phyloP scores from a whole-genome alignment of 306 rosid genomes.

The Quercus robur region DNA sequence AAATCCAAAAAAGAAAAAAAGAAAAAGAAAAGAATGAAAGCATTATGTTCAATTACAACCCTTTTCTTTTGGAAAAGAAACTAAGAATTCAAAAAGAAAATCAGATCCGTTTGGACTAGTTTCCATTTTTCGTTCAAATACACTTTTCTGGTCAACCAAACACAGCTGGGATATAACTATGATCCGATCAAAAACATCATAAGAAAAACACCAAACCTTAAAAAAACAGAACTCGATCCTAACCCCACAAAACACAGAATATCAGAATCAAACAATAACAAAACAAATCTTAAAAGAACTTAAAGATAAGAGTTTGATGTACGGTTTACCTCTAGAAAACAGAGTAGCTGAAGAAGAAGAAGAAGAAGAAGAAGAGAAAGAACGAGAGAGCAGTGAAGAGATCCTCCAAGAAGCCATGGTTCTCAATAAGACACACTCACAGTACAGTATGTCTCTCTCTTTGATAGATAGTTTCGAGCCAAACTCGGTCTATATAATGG shows the following conservation, averaged over 20 bases:
- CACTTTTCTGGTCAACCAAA: not conserved
- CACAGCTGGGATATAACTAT: not conserved
- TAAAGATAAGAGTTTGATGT: not conserved
- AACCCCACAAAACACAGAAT: not conserved
- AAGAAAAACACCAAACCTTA: not conserved
- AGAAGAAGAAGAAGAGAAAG: slow-evolving; percentile 42
- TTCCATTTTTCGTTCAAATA: not conserved
- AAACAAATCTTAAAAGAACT: too few species aligned
- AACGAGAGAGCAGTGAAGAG: slow-evolving; percentile 46
- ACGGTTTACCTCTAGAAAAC: slow-evolving; percentile 40
- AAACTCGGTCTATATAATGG: too few species aligned
- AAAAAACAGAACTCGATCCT: not conserved
- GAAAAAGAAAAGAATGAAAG: too few species aligned
- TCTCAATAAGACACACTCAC: not conserved
- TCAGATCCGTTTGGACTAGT: not conserved
- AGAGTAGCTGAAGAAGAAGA: slow-evolving; percentile 38
- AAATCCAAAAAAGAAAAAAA: too few species aligned
- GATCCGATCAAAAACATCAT: not conserved
- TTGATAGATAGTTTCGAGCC: not conserved
- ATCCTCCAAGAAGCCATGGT: slow-evolving; percentile 61
- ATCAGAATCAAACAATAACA: not conserved
- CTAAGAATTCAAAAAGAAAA: not conserved
- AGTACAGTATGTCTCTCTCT: not conserved
- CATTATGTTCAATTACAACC: too few species aligned
- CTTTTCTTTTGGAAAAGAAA: too few species aligned